phyloP scores from a whole-genome alignment of 2,329 filamentous ascomycete genomes.

The Venturia oleaginea region DNA sequence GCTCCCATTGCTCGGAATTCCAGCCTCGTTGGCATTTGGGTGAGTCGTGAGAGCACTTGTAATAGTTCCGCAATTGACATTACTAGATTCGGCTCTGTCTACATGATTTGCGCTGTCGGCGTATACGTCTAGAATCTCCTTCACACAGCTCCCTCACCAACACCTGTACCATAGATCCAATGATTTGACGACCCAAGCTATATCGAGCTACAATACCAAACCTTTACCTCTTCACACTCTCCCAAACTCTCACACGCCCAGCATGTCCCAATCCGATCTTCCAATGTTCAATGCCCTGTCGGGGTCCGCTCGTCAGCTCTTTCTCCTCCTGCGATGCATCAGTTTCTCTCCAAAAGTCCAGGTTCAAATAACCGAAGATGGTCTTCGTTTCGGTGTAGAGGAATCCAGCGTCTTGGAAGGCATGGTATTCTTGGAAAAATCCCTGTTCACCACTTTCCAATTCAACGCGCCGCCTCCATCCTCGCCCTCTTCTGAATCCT shows the following conservation, averaged over 20 bases:
- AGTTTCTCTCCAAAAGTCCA: constrained; percentile 50
- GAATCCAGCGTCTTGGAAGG: constrained; percentile 86
- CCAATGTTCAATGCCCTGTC: constrained; percentile 65
- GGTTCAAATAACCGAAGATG: constrained; percentile 74
- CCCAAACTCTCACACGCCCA: background rate
- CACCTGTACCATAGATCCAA: constrained; percentile 19
- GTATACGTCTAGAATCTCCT: constrained; percentile 72
- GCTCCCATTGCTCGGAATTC: constrained; percentile 68
- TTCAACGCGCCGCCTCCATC: constrained; percentile 46
- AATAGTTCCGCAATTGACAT: constrained; percentile 4
- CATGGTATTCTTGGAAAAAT: constrained; percentile 76
- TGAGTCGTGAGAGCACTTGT: constrained; percentile 37
- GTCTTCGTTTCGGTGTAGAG: constrained; percentile 79
- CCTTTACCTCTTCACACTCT: background rate
- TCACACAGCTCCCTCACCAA: constrained; percentile 23
- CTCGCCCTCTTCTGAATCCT: constrained; percentile 32
- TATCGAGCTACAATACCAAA: background rate
- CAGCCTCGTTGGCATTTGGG: constrained; percentile 84
- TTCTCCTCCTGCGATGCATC: constrained; percentile 55
- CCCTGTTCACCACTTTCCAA: constrained; percentile 77
- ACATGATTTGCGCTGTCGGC: constrained; percentile 97
- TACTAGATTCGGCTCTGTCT: constrained; percentile 79
- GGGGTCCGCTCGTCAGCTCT: constrained; percentile 67
- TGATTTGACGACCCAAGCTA: constrained; percentile 9
- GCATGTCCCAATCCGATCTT: constrained; percentile 35